phyloP scores from a whole-genome alignment of 1,139 yeast genomes.

The Lodderomyces margitis region DNA sequence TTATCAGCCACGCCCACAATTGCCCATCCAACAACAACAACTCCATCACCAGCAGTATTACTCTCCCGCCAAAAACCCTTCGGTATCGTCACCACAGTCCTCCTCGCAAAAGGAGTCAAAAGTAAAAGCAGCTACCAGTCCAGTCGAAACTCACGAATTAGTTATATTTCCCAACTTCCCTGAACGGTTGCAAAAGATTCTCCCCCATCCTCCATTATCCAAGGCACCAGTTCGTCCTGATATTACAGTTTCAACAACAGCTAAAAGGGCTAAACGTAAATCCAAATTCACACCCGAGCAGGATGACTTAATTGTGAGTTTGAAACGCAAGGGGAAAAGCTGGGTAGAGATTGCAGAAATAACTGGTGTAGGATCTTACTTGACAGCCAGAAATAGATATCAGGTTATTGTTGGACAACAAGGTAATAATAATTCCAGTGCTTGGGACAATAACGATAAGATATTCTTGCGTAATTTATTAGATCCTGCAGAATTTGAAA shows the following conservation, averaged over 20 bases:
- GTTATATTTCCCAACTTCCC: slow-evolving; percentile 17
- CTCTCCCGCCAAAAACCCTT: neutral
- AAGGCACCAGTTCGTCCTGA: slow-evolving; percentile 34
- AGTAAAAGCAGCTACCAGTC: slow-evolving; percentile 6
- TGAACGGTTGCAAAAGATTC: slow-evolving; percentile 19
- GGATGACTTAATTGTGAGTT: slow-evolving; percentile 59
- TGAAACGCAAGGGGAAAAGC: slow-evolving; percentile 62
- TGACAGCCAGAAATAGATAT: slow-evolving; percentile 76
- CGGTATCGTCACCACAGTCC: slow-evolving; percentile 8
- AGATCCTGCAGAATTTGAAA: slow-evolving; percentile 71
- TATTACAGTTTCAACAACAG: slow-evolving; percentile 25
- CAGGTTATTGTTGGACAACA: slow-evolving; percentile 84
- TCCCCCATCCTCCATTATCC: slow-evolving; percentile 41
- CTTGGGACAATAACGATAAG: slow-evolving; percentile 63
- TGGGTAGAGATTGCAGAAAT: slow-evolving; percentile 77
- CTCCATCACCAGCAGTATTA: slow-evolving; percentile 7
- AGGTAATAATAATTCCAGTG: slow-evolving; percentile 65
- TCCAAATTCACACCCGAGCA: slow-evolving; percentile 69
- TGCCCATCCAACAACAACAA: slow-evolving; percentile 8
- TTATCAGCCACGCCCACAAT: slow-evolving; percentile 10
- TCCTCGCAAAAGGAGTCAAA: neutral
- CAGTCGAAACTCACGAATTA: slow-evolving; percentile 1
- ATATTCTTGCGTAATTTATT: slow-evolving; percentile 48
- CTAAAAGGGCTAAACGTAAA: slow-evolving; percentile 55
- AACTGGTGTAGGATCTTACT: slow-evolving; percentile 62